Conservation (phyloP, 306 rosid genomes). For the Cajanus cajan region DNA sequence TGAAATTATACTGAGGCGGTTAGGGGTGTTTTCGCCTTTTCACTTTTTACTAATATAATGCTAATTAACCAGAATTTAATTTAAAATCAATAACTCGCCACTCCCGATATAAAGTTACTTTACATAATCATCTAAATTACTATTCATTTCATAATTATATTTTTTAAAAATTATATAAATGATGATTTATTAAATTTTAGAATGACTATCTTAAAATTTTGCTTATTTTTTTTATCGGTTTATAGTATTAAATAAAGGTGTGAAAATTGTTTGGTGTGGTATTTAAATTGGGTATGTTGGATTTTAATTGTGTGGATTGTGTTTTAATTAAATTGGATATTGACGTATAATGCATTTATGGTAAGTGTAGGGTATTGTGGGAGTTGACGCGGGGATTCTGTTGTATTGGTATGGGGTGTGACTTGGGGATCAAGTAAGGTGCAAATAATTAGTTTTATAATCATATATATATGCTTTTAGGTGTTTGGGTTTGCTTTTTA, state of each 20-base stretch:
- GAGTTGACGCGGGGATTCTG: background rate
- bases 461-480: background rate
- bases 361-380: background rate
- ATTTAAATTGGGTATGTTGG: background rate
- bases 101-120: too few species aligned
- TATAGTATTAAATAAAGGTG: background rate
- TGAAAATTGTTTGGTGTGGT: background rate
- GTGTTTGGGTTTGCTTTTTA: background rate
- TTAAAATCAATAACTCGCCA: too few species aligned
- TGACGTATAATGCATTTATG: background rate
- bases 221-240: background rate
- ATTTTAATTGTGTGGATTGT: background rate
- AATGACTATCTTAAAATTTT: too few species aligned
- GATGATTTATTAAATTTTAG: too few species aligned
- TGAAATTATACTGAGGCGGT: conserved; percentile 22
- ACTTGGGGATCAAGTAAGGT: conserved; percentile 18
- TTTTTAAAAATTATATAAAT: too few species aligned
- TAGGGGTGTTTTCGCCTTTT: background rate
- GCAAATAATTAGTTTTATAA: background rate
- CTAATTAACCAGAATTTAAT: too few species aligned
- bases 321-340: background rate
- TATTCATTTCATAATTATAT: too few species aligned
- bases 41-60: background rate
- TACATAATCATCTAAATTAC: too few species aligned
- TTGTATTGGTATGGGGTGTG: background rate